Conservation (phyloP, 2,329 filamentous ascomycete genomes). For the Trichoderma gracile region DNA sequence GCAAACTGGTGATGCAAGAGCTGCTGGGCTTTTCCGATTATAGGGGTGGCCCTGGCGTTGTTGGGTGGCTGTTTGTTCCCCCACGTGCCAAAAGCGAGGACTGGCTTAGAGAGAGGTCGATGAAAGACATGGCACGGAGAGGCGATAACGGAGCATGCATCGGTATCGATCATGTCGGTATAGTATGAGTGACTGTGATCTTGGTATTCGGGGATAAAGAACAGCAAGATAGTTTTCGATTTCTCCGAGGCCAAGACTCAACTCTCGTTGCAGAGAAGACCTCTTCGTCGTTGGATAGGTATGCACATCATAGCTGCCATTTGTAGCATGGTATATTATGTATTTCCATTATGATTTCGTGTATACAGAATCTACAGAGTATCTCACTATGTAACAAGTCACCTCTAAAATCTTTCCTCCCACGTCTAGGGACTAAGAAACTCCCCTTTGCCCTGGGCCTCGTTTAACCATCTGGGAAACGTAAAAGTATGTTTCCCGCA, state of each 20-base stretch:
- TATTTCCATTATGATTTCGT: not conserved
- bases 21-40: too few relatives aligned
- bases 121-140: not conserved
- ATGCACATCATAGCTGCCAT: not conserved
- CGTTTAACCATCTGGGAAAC: not conserved
- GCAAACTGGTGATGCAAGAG: too few relatives aligned
- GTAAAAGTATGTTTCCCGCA: not conserved
- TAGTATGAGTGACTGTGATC: too few relatives aligned
- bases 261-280: not conserved
- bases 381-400: not conserved
- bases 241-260: not conserved
- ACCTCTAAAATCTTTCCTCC: not conserved
- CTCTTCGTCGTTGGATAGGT: too few relatives aligned
- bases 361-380: not conserved
- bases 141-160: not conserved
- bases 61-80: not conserved
- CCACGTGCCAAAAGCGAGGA: not conserved
- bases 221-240: not conserved
- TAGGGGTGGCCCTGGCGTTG: not conserved
- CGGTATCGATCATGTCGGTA: not conserved
- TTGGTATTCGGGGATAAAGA: not conserved
- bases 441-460: not conserved
- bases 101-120: not conserved
- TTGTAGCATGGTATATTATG: not conserved
- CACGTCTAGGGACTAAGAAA: not conserved